Conservation (phyloP, 225 moss, liverwort and hornwort genomes). For the Bryum argenteum region DNA sequence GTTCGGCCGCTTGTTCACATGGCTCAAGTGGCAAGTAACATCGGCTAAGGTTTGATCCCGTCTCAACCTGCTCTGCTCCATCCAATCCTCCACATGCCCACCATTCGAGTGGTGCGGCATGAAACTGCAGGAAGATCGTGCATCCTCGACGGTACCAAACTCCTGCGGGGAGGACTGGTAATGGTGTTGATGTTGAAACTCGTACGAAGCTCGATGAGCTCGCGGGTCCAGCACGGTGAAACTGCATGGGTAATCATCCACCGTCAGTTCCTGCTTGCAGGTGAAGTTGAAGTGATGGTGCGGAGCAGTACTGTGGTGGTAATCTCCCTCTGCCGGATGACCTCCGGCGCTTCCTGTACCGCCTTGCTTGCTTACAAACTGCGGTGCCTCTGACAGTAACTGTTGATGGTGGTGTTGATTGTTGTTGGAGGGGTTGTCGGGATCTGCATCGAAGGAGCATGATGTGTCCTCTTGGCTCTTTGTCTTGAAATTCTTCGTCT, state of each 20-base stretch:
- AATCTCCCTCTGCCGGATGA: not conserved
- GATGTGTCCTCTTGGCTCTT: conserved; percentile 41
- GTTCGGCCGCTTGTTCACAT: conserved; percentile 15
- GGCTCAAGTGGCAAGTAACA: conserved; percentile 34
- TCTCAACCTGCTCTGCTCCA: not conserved
- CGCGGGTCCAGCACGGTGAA: not conserved
- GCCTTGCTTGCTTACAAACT: not conserved
- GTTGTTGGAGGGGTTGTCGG: not conserved
- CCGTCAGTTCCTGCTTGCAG: conserved; percentile 46
- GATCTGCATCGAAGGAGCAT: conserved; percentile 23
- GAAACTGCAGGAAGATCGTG: too few relatives aligned
- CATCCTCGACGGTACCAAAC: conserved; percentile 5
- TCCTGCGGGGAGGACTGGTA: not conserved
- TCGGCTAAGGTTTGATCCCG: conserved; percentile 34
- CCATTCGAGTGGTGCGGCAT: too few relatives aligned
- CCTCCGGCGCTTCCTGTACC: not conserved
- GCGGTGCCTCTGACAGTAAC: not conserved
- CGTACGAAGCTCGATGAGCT: not conserved
- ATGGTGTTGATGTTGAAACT: not conserved
- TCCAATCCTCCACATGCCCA: conserved; percentile 28
- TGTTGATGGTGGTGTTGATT: not conserved
- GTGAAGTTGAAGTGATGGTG: conserved; percentile 28
- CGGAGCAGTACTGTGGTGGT: not conserved
- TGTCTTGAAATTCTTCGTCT: conserved; percentile 42
- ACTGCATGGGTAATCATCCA: conserved; percentile 40